A percentile compares a stretch with the other conserved stretches of the same genome.
These are phyloP conservation scores for Penicillium lagena DNA, from an alignment of 495 filamentous ascomycete species.

Conservation along the genomic window DNA sequence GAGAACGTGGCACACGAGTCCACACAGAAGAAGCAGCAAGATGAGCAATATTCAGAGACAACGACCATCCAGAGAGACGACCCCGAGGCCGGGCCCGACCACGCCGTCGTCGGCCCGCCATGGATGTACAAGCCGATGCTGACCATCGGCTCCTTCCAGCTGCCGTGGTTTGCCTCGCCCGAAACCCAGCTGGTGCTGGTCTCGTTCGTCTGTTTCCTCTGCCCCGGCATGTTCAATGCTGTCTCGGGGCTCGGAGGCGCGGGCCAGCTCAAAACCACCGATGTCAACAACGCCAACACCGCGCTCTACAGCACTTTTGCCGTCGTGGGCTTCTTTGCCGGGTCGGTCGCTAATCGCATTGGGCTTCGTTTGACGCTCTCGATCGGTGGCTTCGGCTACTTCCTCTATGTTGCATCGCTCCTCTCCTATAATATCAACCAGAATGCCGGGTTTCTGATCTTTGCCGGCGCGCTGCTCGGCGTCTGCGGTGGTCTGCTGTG, in stretches of 20 bases:
- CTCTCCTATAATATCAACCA: slow-evolving; percentile 75
- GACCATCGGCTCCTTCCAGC: slow-evolving; percentile 44
- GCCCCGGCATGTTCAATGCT: slow-evolving; percentile 83
- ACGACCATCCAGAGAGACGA: slow-evolving; percentile 7
- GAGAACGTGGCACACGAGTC: too few species aligned
- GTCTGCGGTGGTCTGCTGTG: slow-evolving; percentile 82
- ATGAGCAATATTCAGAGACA: background rate
- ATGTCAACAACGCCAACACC: slow-evolving; percentile 63
- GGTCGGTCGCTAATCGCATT: slow-evolving; percentile 69
- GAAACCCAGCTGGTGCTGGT: slow-evolving; percentile 68
- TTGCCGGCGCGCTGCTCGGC: slow-evolving; percentile 54
- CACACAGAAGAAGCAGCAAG: too few species aligned
- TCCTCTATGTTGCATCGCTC: slow-evolving; percentile 72
- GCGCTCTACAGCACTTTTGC: slow-evolving; percentile 80
- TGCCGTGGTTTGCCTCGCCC: slow-evolving; percentile 72
- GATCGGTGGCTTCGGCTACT: slow-evolving; percentile 82
- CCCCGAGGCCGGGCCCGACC: slow-evolving; percentile 21
- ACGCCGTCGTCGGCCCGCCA: slow-evolving; percentile 23
- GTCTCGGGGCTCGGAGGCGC: slow-evolving; percentile 68
- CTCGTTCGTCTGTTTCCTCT: slow-evolving; percentile 82
- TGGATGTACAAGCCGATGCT: slow-evolving; percentile 66
- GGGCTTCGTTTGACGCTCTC: slow-evolving; percentile 68
- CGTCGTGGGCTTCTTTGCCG: slow-evolving; percentile 81
- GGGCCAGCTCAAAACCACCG: slow-evolving; percentile 52
- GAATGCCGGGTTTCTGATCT: slow-evolving; percentile 53